These are phyloP conservation scores for Quercus variabilis DNA, from an alignment of 306 rosid species.

Conservation along the genomic window DNA sequence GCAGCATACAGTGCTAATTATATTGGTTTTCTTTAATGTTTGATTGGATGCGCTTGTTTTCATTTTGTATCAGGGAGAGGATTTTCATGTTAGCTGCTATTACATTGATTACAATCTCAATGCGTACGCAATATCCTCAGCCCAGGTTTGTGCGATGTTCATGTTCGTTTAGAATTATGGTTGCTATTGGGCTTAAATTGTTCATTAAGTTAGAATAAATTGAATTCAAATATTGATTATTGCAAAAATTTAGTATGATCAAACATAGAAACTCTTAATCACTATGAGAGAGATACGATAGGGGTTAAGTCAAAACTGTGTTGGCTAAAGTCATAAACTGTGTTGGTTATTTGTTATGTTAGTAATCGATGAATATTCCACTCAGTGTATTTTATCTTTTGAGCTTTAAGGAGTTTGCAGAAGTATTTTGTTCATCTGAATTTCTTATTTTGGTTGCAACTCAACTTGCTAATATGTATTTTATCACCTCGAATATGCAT, in stretches of 20 bases:
- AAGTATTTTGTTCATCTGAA: background rate
- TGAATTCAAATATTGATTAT: no score
- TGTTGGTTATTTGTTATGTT: background rate
- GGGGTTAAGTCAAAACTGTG: background rate
- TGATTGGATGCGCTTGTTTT: background rate
- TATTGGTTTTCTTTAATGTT: conserved; percentile 7
- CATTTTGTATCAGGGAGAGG: conserved; percentile 65
- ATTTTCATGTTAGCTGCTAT: conserved; percentile 78
- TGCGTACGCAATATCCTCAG: conserved; percentile 79
- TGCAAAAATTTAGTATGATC: no score
- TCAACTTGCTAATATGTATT: background rate
- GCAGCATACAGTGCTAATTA: background rate
- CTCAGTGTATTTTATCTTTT: background rate
- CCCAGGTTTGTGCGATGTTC: conserved; percentile 58
- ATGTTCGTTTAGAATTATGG: background rate
- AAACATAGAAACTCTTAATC: background rate
- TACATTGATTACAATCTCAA: conserved; percentile 73
- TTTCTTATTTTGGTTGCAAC: background rate
- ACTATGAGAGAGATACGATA: background rate
- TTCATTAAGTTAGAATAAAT: no score
- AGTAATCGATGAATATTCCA: background rate
- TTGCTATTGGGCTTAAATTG: background rate
- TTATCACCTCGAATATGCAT: background rate
- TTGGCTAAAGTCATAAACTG: background rate
- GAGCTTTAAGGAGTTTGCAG: background rate